Conservation (phyloP, 139 green algal genomes). For the Chlorella sp. region DNA sequence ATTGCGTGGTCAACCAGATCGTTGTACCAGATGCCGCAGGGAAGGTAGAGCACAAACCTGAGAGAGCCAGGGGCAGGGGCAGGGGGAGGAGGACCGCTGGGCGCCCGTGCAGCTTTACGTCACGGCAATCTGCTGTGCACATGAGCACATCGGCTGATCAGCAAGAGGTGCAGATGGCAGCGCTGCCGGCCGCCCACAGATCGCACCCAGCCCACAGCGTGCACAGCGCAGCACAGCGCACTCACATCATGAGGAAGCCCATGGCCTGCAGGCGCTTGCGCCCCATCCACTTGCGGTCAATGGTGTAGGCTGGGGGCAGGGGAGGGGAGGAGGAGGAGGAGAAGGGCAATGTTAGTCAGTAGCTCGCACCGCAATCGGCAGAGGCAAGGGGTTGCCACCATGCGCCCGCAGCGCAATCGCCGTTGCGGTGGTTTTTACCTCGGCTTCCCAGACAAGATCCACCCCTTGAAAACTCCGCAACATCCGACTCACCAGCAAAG, state of each 20-base stretch:
- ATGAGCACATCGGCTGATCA: too few species aligned
- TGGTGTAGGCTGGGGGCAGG: constrained; percentile 51
- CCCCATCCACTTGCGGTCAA: constrained; percentile 69
- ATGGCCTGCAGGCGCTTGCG: constrained; percentile 59
- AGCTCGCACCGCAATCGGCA: too few species aligned
- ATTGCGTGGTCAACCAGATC: constrained; percentile 40
- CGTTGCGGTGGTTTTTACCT: background rate
- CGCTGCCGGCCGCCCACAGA: too few species aligned
- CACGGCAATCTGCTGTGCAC: too few species aligned
- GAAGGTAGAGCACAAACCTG: constrained; percentile 49
- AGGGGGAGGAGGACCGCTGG: too few species aligned
- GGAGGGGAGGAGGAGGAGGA: background rate
- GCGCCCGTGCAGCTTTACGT: too few species aligned
- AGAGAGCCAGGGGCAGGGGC: too few species aligned
- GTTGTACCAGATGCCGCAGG: constrained; percentile 61
- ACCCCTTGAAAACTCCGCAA: too few species aligned
- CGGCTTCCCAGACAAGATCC: background rate
- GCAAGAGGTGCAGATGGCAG: too few species aligned
- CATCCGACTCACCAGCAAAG: background rate
- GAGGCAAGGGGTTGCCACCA: too few species aligned
- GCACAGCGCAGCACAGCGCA: background rate
- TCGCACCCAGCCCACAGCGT: background rate
- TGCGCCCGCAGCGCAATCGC: too few species aligned
- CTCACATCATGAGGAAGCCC: constrained; percentile 66
- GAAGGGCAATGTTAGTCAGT: too few species aligned